A percentile compares a stretch with the other conserved stretches of the same genome.
These are phyloP conservation scores for Phaeosphaeria sp. DNA, from an alignment of 2,329 filamentous ascomycete species.

Conservation along the genomic window DNA sequence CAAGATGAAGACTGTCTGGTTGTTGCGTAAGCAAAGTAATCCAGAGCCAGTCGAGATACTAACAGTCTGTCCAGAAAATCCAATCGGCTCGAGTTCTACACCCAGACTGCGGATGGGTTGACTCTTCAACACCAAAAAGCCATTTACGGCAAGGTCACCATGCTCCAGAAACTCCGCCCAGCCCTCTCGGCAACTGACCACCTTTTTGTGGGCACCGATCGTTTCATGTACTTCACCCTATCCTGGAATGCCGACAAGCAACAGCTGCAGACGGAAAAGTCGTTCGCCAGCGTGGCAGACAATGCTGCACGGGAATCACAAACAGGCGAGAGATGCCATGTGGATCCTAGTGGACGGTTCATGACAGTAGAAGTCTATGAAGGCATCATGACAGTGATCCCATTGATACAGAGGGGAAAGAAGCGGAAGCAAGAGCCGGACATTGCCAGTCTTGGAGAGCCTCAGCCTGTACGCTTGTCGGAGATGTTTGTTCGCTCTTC, in stretches of 20 bases:
- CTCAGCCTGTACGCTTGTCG: constrained; percentile 66
- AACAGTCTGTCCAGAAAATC: constrained; percentile 64
- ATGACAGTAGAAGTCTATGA: constrained; percentile 73
- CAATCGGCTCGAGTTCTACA: constrained; percentile 86
- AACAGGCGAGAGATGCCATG: constrained; percentile 80
- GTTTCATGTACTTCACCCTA: constrained; percentile 88
- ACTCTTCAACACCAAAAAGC: constrained; percentile 70
- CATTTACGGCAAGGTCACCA: constrained; percentile 84
- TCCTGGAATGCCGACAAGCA: constrained; percentile 73
- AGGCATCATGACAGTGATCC: constrained; percentile 69
- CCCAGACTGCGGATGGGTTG: constrained; percentile 65
- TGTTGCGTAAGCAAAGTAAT: constrained; percentile 71
- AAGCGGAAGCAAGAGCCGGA: constrained; percentile 57
- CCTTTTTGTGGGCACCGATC: constrained; percentile 90
- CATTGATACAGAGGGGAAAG: constrained; percentile 62
- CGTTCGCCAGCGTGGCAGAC: constrained; percentile 66
- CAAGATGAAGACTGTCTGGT: constrained; percentile 81
- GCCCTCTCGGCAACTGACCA: constrained; percentile 78
- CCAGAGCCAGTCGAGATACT: constrained; percentile 6
- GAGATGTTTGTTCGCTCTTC: constrained; percentile 72
- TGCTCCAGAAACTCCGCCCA: constrained; percentile 81
- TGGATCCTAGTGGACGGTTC: constrained; percentile 78
- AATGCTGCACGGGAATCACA: constrained; percentile 74
- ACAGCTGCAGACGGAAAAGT: constrained; percentile 63
- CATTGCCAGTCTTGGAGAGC: constrained; percentile 65